Evolutionary conservation across 2,329 filamentous ascomycete genomes (phyloP).

Genomic region (Fusarium beomiforme): DNA sequence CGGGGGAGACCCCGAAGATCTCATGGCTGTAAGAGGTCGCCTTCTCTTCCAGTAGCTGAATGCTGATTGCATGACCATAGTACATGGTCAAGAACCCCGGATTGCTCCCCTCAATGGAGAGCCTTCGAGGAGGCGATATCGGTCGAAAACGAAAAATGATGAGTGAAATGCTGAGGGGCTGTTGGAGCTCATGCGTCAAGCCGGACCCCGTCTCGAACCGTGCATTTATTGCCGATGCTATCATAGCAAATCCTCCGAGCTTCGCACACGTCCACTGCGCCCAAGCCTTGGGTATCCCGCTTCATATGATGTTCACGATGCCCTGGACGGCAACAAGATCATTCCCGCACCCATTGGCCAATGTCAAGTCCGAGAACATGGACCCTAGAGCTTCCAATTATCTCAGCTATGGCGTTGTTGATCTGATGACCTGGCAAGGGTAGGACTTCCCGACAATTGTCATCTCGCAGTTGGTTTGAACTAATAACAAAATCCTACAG

Average conservation of each 20-base stretch:
- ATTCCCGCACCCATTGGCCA: constrained; percentile 77
- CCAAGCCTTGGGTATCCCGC: constrained; percentile 77
- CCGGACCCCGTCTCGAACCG: neutral
- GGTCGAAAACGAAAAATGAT: neutral
- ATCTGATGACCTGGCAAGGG: constrained; percentile 92
- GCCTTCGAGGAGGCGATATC: neutral
- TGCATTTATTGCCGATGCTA: constrained; percentile 76
- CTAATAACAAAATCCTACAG: neutral
- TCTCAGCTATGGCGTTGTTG: constrained; percentile 80
- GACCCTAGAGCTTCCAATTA: constrained; percentile 80
- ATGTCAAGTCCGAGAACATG: constrained; percentile 67
- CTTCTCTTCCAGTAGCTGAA: fast-evolving
- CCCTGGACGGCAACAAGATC: constrained; percentile 79
- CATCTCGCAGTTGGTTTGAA: fast-evolving
- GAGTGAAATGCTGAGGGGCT: neutral
- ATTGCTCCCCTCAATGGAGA: neutral
- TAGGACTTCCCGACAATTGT: neutral
- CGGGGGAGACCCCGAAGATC: constrained; percentile 24
- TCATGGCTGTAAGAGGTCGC: constrained; percentile 2
- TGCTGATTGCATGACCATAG: neutral
- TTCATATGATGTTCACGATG: constrained; percentile 90
- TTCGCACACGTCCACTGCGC: constrained; percentile 84
- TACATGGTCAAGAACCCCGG: constrained; percentile 8
- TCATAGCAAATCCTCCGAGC: constrained; percentile 83
- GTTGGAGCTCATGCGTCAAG: neutral